A percentile compares a stretch with the other conserved stretches of the same genome.
Evolutionary conservation across 305 asterid genomes (phyloP).

Genomic region (Solanum hybrid): DNA sequence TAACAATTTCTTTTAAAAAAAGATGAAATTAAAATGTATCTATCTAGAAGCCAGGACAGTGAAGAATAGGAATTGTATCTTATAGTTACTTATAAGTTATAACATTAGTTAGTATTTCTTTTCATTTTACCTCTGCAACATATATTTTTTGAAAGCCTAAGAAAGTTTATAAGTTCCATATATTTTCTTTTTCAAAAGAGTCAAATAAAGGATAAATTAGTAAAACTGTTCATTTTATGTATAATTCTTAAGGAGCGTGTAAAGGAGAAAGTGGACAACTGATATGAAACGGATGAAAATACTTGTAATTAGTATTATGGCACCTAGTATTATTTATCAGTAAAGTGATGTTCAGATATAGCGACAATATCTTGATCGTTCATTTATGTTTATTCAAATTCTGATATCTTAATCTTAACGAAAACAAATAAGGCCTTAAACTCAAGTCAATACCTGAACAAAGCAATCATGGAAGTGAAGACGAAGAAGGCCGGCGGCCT

Average conservation of each 20-base stretch:
- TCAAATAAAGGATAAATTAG: background rate
- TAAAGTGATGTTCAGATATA: background rate
- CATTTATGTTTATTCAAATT: background rate
- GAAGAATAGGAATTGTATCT: background rate
- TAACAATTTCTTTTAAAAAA: background rate
- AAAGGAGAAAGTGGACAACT: background rate
- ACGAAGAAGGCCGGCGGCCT: conserved; percentile 31
- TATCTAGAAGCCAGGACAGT: background rate
- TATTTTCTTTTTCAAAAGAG: background rate
- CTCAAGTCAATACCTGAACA: conserved; percentile 9
- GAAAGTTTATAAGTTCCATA: background rate
- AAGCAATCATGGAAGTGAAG: conserved; percentile 35
- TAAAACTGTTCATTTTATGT: background rate
- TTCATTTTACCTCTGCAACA: background rate
- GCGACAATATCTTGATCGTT: background rate
- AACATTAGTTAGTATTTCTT: background rate
- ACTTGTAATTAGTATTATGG: background rate
- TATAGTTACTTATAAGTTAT: background rate
- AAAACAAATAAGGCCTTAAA: background rate
- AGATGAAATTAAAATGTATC: background rate
- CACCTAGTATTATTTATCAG: background rate
- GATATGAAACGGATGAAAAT: background rate
- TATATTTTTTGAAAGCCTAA: background rate
- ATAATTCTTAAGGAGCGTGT: background rate
- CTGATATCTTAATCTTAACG: background rate